Conservation (phyloP, 768 basidiomycete genomes). For the Cyclocybe cylindracea region DNA sequence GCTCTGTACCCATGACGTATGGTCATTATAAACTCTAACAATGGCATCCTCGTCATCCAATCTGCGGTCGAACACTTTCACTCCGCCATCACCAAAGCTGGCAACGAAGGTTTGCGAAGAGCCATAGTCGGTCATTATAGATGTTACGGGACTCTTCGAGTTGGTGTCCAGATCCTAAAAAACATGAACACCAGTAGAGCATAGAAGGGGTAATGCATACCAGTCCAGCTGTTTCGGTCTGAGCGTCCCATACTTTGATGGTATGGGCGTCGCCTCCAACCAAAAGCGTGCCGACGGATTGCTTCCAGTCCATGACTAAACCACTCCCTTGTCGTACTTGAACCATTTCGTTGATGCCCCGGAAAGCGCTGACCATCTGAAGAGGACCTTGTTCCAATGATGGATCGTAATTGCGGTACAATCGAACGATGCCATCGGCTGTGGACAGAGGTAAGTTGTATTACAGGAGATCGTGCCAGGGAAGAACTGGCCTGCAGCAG, state of each 20-base stretch:
- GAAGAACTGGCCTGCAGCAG: conserved; percentile 70
- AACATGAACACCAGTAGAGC: conserved; percentile 2
- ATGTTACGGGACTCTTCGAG: conserved; percentile 87
- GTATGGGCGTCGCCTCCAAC: conserved; percentile 89
- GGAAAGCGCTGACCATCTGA: conserved; percentile 93
- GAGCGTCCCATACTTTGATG: conserved; percentile 94
- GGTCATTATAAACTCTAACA: conserved; percentile 73
- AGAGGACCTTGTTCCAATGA: conserved; percentile 68
- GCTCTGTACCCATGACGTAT: conserved; percentile 88
- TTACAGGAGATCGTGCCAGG: not conserved
- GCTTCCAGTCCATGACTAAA: conserved; percentile 92
- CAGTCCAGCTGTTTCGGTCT: conserved; percentile 76
- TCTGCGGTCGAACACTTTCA: conserved; percentile 92
- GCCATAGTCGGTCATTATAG: conserved; percentile 76
- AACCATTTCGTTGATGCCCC: conserved; percentile 79
- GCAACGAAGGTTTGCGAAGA: conserved; percentile 82
- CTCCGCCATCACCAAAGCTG: conserved; percentile 89
- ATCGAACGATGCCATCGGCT: conserved; percentile 92
- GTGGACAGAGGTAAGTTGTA: not conserved
- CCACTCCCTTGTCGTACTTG: conserved; percentile 79
- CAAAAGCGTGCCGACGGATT: conserved; percentile 80
- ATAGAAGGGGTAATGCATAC: conserved; percentile 41
- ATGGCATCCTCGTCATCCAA: conserved; percentile 81
- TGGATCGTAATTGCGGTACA: conserved; percentile 92
- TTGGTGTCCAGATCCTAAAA: conserved; percentile 85